Conservation (phyloP, 768 basidiomycete species). For the Trametes coccinea region DNA sequence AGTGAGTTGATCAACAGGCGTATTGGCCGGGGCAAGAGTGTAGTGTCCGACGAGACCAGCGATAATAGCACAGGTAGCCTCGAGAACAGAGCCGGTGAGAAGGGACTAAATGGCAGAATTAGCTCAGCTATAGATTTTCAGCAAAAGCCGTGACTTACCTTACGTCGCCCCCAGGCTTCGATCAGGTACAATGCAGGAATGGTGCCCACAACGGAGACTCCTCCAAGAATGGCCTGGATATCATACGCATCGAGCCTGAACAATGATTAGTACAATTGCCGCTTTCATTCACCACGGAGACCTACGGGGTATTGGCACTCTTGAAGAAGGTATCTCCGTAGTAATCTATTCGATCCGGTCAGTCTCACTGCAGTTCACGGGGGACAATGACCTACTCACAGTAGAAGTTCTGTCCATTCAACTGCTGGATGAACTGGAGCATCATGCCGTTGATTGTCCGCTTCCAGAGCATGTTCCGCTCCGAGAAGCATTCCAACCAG, state of each 20-base stretch:
- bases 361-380: neutral
- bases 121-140: no score
- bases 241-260: constrained; percentile 62
- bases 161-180: constrained; percentile 73
- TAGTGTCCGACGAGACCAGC: constrained; percentile 75
- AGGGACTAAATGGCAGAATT: constrained; percentile 49
- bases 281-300: no score
- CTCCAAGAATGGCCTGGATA: constrained; percentile 78
- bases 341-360: constrained; percentile 51
- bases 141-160: no score
- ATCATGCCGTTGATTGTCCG: constrained; percentile 81
- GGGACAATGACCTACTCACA: constrained; percentile 42
- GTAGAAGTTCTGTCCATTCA: constrained; percentile 82
- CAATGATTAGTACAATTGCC: neutral
- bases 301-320: constrained; percentile 64
- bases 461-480: constrained; percentile 66
- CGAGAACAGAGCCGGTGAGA: constrained; percentile 59
- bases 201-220: constrained; percentile 70
- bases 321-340: constrained; percentile 83
- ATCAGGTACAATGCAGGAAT: constrained; percentile 71
- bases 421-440: constrained; percentile 78
- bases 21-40: constrained; percentile 55
- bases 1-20: constrained; percentile 49
- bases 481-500: constrained; percentile 78
- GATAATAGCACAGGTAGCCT: constrained; percentile 64